Conservation (phyloP, 2,329 filamentous ascomycete genomes). For the Colletotrichum sublineola region DNA sequence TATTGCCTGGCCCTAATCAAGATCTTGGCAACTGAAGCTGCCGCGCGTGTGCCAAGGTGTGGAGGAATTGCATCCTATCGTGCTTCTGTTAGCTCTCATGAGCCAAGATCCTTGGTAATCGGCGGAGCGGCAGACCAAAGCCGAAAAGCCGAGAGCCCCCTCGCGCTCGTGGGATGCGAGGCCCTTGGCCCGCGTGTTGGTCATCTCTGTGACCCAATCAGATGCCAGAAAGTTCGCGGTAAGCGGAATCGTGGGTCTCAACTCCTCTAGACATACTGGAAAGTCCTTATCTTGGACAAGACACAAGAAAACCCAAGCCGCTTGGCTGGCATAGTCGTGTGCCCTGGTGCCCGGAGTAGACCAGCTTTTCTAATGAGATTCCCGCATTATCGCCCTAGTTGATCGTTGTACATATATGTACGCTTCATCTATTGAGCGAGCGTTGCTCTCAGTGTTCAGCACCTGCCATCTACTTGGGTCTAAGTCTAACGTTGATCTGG, state of each 20-base stretch:
- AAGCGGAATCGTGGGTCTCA: neutral
- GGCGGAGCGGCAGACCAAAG: neutral
- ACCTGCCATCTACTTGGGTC: neutral
- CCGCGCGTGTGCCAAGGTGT: slow-evolving; percentile 6
- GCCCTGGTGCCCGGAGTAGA: neutral
- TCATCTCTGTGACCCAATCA: neutral
- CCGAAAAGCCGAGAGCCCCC: neutral
- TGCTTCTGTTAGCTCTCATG: neutral
- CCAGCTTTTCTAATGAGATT: neutral
- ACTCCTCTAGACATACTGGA: neutral
- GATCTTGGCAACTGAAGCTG: slow-evolving; percentile 7
- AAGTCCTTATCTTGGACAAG: slow-evolving; percentile 15
- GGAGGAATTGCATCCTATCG: neutral
- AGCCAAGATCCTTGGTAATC: neutral
- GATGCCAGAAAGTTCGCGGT: rapidly evolving
- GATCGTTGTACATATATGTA: neutral
- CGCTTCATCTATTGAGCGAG: neutral
- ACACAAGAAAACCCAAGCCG: slow-evolving; percentile 10
- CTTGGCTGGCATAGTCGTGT: slow-evolving; percentile 30
- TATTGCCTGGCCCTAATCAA: neutral
- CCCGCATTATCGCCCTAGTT: neutral
- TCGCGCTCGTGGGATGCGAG: neutral
- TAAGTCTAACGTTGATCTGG: neutral
- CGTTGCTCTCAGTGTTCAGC: neutral
- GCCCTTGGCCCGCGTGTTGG: slow-evolving; percentile 1